Conservation (phyloP, 768 basidiomycete genomes). For the Suillus subaureus region DNA sequence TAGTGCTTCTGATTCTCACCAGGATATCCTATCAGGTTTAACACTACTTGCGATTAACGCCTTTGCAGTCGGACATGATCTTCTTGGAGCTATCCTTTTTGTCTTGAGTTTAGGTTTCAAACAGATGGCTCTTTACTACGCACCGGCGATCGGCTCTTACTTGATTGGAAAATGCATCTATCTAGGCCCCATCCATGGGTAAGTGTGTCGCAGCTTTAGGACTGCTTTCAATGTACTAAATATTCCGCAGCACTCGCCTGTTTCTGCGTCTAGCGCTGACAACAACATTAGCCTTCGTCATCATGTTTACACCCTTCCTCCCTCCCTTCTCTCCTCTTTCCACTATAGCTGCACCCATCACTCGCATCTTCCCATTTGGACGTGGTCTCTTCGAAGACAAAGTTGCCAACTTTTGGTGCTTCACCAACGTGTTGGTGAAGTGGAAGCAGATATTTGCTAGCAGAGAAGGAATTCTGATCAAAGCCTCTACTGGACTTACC, state of each 20-base stretch:
- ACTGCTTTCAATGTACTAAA: constrained; percentile 10
- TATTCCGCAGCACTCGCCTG: constrained; percentile 40
- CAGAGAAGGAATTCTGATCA: constrained; percentile 57
- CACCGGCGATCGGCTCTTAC: constrained; percentile 90
- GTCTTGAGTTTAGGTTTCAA: constrained; percentile 90
- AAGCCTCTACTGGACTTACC: constrained; percentile 68
- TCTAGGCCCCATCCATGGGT: constrained; percentile 75
- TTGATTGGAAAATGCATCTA: constrained; percentile 87
- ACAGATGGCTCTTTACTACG: constrained; percentile 95
- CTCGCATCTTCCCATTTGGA: constrained; percentile 88
- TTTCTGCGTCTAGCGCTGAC: constrained; percentile 68
- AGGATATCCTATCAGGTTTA: constrained; percentile 48
- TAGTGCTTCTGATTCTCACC: neutral
- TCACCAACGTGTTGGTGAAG: constrained; percentile 79
- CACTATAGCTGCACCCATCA: constrained; percentile 62
- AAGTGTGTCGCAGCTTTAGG: constrained; percentile 23
- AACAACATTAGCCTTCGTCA: constrained; percentile 61
- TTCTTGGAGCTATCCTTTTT: constrained; percentile 77
- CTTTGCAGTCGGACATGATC: constrained; percentile 70
- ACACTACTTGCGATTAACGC: constrained; percentile 69
- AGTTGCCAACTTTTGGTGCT: constrained; percentile 98
- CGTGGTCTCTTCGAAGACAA: constrained; percentile 95
- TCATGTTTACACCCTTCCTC: constrained; percentile 82
- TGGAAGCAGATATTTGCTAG: constrained; percentile 55
- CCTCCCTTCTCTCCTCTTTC: constrained; percentile 59